Percentiles rank a stretch among this genome's conserved stretches.
phyloP scores from a whole-genome alignment of 208 protist species.

The Wallacemonas sp. region DNA sequence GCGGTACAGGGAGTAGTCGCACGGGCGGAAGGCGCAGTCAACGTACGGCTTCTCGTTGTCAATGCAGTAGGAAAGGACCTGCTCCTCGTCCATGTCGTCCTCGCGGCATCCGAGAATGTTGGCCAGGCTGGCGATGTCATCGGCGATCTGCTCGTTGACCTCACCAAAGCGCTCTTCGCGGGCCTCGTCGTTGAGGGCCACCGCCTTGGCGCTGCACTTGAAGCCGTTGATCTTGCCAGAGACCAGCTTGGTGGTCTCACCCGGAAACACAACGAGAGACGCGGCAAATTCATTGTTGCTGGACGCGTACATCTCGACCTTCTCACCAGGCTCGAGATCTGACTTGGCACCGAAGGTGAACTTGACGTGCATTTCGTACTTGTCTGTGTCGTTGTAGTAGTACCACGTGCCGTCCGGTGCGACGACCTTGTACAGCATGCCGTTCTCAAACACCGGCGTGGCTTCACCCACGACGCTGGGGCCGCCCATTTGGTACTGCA shows the following conservation, averaged over 20 bases:
- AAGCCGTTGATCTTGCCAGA: slow-evolving; percentile 69
- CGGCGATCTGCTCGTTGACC: slow-evolving; percentile 42
- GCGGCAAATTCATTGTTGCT: slow-evolving; percentile 60
- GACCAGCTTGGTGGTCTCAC: slow-evolving; percentile 65
- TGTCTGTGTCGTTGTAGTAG: slow-evolving; percentile 86
- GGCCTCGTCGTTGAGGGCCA: slow-evolving; percentile 56
- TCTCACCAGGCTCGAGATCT: slow-evolving; percentile 53
- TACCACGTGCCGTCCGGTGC: slow-evolving; percentile 56
- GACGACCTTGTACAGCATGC: slow-evolving; percentile 75
- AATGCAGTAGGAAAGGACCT: slow-evolving; percentile 57
- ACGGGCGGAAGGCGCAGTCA: slow-evolving; percentile 67
- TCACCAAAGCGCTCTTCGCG: slow-evolving; percentile 42
- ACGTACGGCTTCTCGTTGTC: slow-evolving; percentile 54
- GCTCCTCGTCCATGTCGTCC: slow-evolving; percentile 51
- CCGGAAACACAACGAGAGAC: slow-evolving; percentile 60
- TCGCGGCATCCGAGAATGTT: slow-evolving; percentile 35
- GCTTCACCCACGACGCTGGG: slow-evolving; percentile 53
- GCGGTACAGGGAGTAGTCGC: slow-evolving; percentile 67
- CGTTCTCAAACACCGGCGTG: slow-evolving; percentile 59
- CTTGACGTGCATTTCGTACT: slow-evolving; percentile 86
- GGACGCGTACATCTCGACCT: slow-evolving; percentile 57
- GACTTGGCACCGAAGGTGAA: slow-evolving; percentile 71
- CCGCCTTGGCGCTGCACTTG: slow-evolving; percentile 59
- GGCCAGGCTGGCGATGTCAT: slow-evolving; percentile 38
- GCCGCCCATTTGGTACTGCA: slow-evolving; percentile 40